Conservation (phyloP, 176 grass and related monocot genomes). For the Melocanna baccifera region DNA sequence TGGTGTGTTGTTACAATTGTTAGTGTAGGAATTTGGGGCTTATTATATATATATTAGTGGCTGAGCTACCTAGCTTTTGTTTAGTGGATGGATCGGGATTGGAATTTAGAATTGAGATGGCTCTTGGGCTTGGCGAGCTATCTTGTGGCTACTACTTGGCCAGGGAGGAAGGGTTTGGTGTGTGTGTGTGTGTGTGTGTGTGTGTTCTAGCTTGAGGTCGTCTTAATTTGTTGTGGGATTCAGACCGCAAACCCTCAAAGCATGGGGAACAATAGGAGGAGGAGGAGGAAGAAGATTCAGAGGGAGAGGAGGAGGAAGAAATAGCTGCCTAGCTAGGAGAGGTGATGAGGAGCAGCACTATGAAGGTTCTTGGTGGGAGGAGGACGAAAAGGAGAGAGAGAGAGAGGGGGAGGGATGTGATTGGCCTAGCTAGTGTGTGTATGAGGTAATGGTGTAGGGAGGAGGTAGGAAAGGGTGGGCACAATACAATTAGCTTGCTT, state of each 20-base stretch:
- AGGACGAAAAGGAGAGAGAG: constrained; percentile 6
- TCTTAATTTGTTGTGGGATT: not conserved
- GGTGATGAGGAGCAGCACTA: constrained; percentile 29
- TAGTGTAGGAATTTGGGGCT: constrained; percentile 33
- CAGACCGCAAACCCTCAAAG: not conserved
- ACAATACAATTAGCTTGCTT: constrained; percentile 43
- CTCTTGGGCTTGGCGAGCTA: constrained; percentile 4
- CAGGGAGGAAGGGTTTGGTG: not conserved
- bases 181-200: not conserved
- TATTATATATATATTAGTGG: constrained; percentile 33
- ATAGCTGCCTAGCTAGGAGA: not conserved
- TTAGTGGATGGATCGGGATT: constrained; percentile 9
- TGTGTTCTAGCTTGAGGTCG: not conserved
- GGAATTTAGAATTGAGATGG: constrained; percentile 35
- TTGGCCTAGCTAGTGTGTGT: constrained; percentile 11
- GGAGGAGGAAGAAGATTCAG: not conserved
- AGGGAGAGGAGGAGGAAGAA: not conserved
- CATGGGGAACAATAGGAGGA: not conserved
- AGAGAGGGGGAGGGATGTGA: too few species aligned
- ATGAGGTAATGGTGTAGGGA: not conserved
- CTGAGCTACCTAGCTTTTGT: not conserved
- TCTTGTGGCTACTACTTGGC: not conserved
- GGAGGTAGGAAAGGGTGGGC: constrained; percentile 37
- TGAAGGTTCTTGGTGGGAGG: constrained; percentile 49
- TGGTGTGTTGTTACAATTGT: constrained; percentile 14